Base-by-base conservation (phyloP, 148 eudicot genomes). In the Talinum fruticosum region DNA sequence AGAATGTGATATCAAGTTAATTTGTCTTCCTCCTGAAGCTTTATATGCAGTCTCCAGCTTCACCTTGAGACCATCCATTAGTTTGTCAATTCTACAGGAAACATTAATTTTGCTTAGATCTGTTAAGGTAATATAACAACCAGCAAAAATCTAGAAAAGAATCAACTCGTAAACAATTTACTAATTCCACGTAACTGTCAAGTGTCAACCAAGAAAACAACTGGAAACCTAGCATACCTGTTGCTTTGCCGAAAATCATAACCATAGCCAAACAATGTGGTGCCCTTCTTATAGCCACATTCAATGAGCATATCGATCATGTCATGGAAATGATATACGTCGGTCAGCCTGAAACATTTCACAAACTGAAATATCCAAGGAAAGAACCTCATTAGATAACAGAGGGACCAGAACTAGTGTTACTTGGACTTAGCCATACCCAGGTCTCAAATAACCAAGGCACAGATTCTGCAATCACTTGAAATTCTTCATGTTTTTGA, bases 201-300 rank as follows among this genome's bases (percentile, higher is more conserved):
- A 5, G 24, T n/a, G 34, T 35, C 69, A 18, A 49, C 47, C 4
- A 24, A 38, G 51, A 21, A 13, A 13, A 24, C 57, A 28, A 36
- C 37, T 15, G 8, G 23, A n/a, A 76, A 32, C 72, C n/a, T 54
- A 49, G 79, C 44, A 18, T 83, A 93, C 97, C 99, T 88, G 82
- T 89, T 93, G 84, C 99, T 96, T 89, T 96, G 99, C 21, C 97
- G 90, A 83, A 93, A 93, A 86, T 96, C 99, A 82, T 96, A 93
- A 75, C 97, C 97, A 78, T 85, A 91, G 71, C 99, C 99, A 73
- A 96, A 96, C 87, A 96, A 87, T 30, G 97, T 96, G 73, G 92
- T 91, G 72, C 99, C 97, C 86, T 96, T 96, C 89, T 87, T 84
- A 80, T 91, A 93, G 54, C 99, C 99, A 78, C 93, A 88, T 32